Evolutionary conservation across 2,329 filamentous ascomycete genomes (phyloP).

Genomic region (Cladophialophora exuberans): DNA sequence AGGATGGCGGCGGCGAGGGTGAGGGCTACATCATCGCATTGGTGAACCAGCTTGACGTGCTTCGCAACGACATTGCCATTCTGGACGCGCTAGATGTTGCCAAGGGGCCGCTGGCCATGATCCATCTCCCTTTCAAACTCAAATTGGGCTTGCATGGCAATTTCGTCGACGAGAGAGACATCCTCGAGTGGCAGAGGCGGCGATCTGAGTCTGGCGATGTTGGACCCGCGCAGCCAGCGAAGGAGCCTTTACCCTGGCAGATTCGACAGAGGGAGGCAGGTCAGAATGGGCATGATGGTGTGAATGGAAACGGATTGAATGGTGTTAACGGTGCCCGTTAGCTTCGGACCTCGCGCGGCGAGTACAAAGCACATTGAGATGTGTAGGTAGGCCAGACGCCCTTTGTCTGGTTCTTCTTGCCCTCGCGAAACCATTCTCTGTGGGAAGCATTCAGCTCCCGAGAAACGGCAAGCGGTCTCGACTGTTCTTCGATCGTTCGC

Average conservation of each 20-base stretch:
- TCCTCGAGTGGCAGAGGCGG: conserved; percentile 22
- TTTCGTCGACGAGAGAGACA: conserved; percentile 31
- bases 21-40: conserved; percentile 40
- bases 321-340: conserved; percentile 1
- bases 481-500: no score
- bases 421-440: no score
- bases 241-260: conserved; percentile 28
- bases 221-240: conserved; percentile 22
- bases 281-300: background rate
- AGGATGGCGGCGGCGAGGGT: conserved; percentile 35
- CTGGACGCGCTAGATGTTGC: conserved; percentile 39
- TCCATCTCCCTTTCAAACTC: conserved; percentile 41
- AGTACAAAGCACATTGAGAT: no score
- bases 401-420: no score
- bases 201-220: conserved; percentile 21
- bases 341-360: background rate
- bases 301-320: conserved; percentile 11
- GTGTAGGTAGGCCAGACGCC: no score
- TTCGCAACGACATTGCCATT: conserved; percentile 41
- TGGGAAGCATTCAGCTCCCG: no score
- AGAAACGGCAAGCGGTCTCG: no score
- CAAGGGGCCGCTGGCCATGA: conserved; percentile 37
- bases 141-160: conserved; percentile 42
- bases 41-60: conserved; percentile 44
- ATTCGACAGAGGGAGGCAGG: conserved; percentile 5